Evolutionary conservation across 331 rosid genomes (phyloP), one percentile per base, ranked within the genome.

Genomic region (Quercus lobata): DNA sequence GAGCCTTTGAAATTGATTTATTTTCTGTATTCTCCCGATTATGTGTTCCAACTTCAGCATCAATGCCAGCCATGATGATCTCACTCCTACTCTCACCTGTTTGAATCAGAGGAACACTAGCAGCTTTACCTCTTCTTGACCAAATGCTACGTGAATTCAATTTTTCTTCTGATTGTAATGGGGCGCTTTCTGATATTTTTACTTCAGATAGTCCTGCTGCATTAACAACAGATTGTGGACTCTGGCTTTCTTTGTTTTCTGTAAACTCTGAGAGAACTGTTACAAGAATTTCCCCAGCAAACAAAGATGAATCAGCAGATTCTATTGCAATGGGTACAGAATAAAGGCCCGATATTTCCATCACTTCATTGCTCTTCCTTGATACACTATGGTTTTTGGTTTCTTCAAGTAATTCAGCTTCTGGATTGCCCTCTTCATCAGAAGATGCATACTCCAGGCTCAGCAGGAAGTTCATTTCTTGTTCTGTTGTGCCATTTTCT

Each of bases 81-180:
- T 70, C 75, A 29, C 76, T 63, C 86, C 84, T 80, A 54, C 84
- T 84, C 80, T 37, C 78, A 55, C 88, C 84, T 21, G 86, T 87
- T 79, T 37, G 85, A 77, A 83, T 78, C 77, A 57, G 84, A 79
- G 88, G 87, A 78, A 83, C 90, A 84, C 88, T 89, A 44, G 79
- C 83, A 83, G 86, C 87, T 87, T 87, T 91, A 72, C 91, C 93
- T 79, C 92, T 90, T 84, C 89, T 91, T 55, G 85, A 85, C 97
- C 92, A 87, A 86, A 85, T 81, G 80, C 85, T 89, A 49, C 58
- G 37, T 60, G 34, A 70, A 80, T 73, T 46, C 58, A 81, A 37
- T 54, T 74, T 76, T 73, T 80, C 78, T 69, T 85, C 83, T 2
- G 74, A 56, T 76, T 79, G 72, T 57, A 79, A 44, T 44, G 73